Base-by-base conservation (phyloP, 257 asterid genomes). In the Fraxinus quadrangulata region DNA sequence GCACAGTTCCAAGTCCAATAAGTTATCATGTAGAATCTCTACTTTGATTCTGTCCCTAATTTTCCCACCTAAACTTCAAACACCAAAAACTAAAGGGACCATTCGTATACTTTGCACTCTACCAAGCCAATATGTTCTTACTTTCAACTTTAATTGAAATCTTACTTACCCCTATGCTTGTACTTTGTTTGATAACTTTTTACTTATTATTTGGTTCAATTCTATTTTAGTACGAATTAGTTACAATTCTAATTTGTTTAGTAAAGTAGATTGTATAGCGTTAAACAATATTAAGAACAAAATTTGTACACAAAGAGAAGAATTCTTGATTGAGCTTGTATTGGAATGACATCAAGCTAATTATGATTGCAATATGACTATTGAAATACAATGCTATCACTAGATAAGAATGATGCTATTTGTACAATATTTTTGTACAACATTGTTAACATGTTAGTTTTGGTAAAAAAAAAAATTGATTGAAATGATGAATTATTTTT, bases 21-120 rank as follows among this genome's bases (percentile, higher is more conserved):
- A 65, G 80, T 70, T 79, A 81, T 83, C 54, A 80, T 77, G 37
- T 59, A 78, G 84, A 78, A 73, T 83, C 84, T 30, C 83, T 63
- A 77, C 80, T 73, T 47, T 83, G 77, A 83, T 81, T 40, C 85
- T 81, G 78, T 54, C 69, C 74, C 61, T 42, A 34, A 54, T 77
- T 56, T 81, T 72, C 73, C 75, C 75, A 66, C 59, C 74, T 77
- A 70, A 73, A 79, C 75, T 77, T 47, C 39, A 74, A 76, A 66
- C 76, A 72, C 74, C 33, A 82, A 72, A 74, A 14, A 3, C 16
- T 40, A 40, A 51, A 36, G 39, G 67, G 71, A 34, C 45, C 83
- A 74, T 79, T 61, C 75, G 67, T 70, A 71, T 77, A 67, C 81
- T 84, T 77, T 21, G 73, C 82, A 76, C 39, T 47, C 75, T 72